Conservation (phyloP, 495 filamentous ascomycete species). For the Aspergillus heteromorphus region DNA sequence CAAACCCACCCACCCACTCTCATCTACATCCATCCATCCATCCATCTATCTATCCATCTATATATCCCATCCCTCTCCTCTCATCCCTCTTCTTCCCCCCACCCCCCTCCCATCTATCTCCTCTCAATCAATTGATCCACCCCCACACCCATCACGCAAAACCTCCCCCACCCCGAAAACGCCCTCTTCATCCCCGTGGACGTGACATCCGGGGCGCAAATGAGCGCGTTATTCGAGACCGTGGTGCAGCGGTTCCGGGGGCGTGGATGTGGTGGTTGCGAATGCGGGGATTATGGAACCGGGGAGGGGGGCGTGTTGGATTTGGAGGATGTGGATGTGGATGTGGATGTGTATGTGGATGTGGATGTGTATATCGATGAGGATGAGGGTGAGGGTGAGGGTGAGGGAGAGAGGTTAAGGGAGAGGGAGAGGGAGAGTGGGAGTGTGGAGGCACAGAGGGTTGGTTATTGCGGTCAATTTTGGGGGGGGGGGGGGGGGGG, state of each 20-base stretch:
- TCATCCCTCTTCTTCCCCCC: no score
- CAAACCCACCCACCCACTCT: no score
- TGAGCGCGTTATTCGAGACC: conserved; percentile 47
- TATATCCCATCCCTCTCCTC: no score
- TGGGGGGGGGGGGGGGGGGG: conserved; percentile 32
- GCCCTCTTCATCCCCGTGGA: conserved; percentile 20
- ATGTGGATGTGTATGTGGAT: no score
- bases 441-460: conserved; percentile 13
- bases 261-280: conserved; percentile 59
- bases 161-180: conserved; percentile 10
- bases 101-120: no score
- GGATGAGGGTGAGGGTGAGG: no score
- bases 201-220: conserved; percentile 22
- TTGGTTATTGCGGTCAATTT: conserved; percentile 31
- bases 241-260: conserved; percentile 44
- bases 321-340: conserved; percentile 14
- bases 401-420: no score
- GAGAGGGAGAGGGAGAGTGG: conserved; percentile 20
- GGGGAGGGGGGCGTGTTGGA: conserved; percentile 12
- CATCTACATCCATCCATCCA: no score
- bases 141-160: conserved; percentile 10
- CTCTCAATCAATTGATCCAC: no score
- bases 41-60: no score
- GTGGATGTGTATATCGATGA: no score
- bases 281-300: conserved; percentile 65